Percentiles rank a stretch among this genome's conserved stretches.
Conservation (phyloP, 768 basidiomycete genomes). For the Rhizopogon roseolus region DNA sequence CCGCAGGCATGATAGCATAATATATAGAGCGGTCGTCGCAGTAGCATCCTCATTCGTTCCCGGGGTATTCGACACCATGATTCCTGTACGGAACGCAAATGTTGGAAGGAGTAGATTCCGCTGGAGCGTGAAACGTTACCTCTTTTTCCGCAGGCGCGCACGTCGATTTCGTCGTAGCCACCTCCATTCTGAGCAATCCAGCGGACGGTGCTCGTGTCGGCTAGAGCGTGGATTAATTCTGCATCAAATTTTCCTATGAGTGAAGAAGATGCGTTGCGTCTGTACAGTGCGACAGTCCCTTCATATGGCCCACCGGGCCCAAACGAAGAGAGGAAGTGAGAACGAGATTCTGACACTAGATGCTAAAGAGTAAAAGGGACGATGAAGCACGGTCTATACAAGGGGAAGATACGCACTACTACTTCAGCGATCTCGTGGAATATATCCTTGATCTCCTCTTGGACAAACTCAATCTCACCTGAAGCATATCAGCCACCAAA, state of each 20-base stretch:
- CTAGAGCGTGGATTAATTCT: slow-evolving; percentile 62
- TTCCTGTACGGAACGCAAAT: slow-evolving; percentile 36
- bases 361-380: slow-evolving; percentile 24
- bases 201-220: slow-evolving; percentile 47
- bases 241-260: slow-evolving; percentile 73
- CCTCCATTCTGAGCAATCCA: slow-evolving; percentile 89
- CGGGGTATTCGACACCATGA: slow-evolving; percentile 78
- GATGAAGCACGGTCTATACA: not conserved
- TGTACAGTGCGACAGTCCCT: slow-evolving; percentile 69
- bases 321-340: slow-evolving; percentile 60
- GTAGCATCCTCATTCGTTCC: slow-evolving; percentile 83
- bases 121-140: slow-evolving; percentile 36
- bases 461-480: slow-evolving; percentile 74
- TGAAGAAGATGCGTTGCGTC: slow-evolving; percentile 59
- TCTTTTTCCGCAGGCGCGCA: slow-evolving; percentile 60
- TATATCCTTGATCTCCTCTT: slow-evolving; percentile 59
- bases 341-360: slow-evolving; percentile 51
- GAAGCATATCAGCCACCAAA: not conserved
- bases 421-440: slow-evolving; percentile 65
- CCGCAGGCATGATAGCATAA: slow-evolving; percentile 67
- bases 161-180: slow-evolving; percentile 82
- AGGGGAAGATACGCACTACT: slow-evolving; percentile 46
- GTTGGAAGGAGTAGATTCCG: not conserved
- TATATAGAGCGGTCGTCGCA: slow-evolving; percentile 75
- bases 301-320: slow-evolving; percentile 63